phyloP scores from a whole-genome alignment of 164 flowering plant genomes.

The Nymphaea colorata region DNA sequence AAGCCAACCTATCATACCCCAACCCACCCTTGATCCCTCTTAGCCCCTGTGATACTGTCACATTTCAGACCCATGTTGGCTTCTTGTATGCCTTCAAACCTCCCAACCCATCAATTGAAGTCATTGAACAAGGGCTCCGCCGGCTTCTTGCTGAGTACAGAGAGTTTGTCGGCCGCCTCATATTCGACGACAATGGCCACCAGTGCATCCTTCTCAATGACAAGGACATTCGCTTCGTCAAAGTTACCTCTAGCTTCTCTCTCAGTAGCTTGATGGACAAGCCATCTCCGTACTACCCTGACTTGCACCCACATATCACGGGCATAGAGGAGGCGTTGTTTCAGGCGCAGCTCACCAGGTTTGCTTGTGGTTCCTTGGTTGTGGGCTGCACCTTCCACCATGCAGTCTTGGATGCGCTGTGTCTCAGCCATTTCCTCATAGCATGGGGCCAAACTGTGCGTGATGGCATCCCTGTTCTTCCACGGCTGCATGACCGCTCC shows the following conservation, averaged over 20 bases:
- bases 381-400: conserved; percentile 23
- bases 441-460: conserved; percentile 22
- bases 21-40: too few relatives aligned
- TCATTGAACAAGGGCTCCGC: too few relatives aligned
- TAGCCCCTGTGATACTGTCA: too few relatives aligned
- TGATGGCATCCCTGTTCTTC: conserved; percentile 14
- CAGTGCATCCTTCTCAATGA: too few relatives aligned
- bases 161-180: too few relatives aligned
- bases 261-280: not conserved
- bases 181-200: too few relatives aligned
- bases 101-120: too few relatives aligned
- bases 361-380: conserved; percentile 20
- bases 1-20: too few relatives aligned
- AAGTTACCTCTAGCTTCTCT: not conserved
- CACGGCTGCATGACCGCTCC: conserved; percentile 13
- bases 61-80: too few relatives aligned
- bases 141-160: too few relatives aligned
- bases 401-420: conserved; percentile 19
- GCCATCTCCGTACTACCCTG: not conserved
- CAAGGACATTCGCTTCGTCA: too few relatives aligned
- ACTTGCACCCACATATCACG: conserved; percentile 1
- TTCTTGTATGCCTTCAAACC: too few relatives aligned
- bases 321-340: conserved; percentile 1
- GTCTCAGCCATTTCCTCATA: conserved; percentile 19
- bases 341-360: conserved; percentile 26